Evolutionary conservation across 345 rosid genomes (phyloP).

Genomic region (Garcia nutans): DNA sequence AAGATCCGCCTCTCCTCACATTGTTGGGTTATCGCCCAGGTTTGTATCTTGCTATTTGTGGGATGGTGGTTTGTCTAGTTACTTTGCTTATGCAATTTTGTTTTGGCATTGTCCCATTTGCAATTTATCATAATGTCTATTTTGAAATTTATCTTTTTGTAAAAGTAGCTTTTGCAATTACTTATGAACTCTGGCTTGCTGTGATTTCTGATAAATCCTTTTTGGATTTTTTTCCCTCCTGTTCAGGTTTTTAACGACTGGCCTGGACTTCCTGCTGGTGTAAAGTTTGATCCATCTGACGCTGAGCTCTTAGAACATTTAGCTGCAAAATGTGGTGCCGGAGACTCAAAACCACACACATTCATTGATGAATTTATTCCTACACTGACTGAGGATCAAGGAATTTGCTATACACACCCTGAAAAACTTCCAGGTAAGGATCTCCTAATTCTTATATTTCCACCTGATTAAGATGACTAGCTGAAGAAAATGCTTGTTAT

Average conservation of each 20-base stretch:
- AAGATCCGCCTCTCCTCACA: too few relatives aligned
- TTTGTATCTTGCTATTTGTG: too few relatives aligned
- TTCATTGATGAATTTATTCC: slow-evolving; percentile 72
- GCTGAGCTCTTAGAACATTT: slow-evolving; percentile 63
- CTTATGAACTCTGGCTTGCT: not conserved
- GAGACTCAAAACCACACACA: slow-evolving; percentile 45
- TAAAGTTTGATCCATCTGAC: slow-evolving; percentile 94
- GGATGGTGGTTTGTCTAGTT: too few relatives aligned
- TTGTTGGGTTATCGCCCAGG: too few relatives aligned
- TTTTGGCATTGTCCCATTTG: too few relatives aligned
- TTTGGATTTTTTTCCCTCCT: not conserved
- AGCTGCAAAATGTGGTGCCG: slow-evolving; percentile 73
- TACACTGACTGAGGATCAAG: slow-evolving; percentile 56
- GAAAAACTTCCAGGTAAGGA: slow-evolving; percentile 80
- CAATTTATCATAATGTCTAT: too few relatives aligned
- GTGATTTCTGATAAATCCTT: not conserved
- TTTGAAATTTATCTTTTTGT: too few relatives aligned
- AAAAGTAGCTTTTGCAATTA: not conserved
- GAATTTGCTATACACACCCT: slow-evolving; percentile 92
- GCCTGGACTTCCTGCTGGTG: slow-evolving; percentile 93
- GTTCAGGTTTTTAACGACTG: slow-evolving; percentile 63
- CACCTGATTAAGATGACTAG: not conserved
- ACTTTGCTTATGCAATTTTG: too few relatives aligned
- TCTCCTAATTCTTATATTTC: not conserved
- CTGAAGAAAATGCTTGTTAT: not conserved